phyloP scores from a whole-genome alignment of 306 rosid genomes.

The Cicer bijugum region DNA sequence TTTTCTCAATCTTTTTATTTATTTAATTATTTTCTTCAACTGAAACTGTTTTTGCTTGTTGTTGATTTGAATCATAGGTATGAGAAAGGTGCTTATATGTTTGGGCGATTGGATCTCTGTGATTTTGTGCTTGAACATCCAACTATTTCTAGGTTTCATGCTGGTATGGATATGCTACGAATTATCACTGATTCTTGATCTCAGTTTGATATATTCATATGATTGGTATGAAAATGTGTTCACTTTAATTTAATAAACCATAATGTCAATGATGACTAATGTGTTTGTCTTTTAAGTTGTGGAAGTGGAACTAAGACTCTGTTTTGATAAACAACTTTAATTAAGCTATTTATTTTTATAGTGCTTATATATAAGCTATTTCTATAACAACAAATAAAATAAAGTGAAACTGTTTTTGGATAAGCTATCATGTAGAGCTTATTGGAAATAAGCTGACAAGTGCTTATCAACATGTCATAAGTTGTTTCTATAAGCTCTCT shows the following conservation, averaged over 20 bases:
- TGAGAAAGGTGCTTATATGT: constrained; percentile 94
- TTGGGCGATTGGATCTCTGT: constrained; percentile 88
- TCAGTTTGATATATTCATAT: neutral
- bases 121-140: constrained; percentile 90
- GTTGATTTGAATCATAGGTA: constrained; percentile 46
- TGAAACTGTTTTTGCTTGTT: neutral
- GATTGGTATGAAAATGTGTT: neutral
- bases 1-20: too few species aligned
- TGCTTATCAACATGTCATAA: too few species aligned
- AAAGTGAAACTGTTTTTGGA: too few species aligned
- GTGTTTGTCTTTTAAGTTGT: neutral
- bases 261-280: neutral
- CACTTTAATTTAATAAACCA: constrained; percentile 1
- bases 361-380: too few species aligned
- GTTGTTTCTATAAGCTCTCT: too few species aligned
- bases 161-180: constrained; percentile 53
- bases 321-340: too few species aligned
- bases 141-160: constrained; percentile 87
- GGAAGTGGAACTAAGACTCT: neutral
- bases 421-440: too few species aligned
- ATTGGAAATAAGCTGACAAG: too few species aligned
- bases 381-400: too few species aligned
- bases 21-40: neutral
- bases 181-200: neutral
- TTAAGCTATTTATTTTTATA: too few species aligned